A percentile compares a stretch with the other conserved stretches of the same genome.
Conservation (phyloP, 1,284 basidiomycete species). For the Ceratobasidium sp. region DNA sequence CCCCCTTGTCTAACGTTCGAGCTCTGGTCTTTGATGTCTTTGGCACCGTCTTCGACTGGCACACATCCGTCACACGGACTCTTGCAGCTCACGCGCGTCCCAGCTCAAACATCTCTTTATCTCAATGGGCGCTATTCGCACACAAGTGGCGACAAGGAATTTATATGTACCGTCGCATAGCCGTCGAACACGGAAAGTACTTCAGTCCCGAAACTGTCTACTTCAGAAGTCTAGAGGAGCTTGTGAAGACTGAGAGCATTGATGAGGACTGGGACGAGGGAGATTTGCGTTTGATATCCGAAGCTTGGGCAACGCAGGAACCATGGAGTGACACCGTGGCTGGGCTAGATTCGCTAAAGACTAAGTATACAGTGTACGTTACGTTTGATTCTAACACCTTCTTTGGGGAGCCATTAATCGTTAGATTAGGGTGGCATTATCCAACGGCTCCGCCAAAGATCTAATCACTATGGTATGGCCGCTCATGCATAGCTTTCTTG, state of each 20-base stretch:
- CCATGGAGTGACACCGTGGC: constrained; percentile 45
- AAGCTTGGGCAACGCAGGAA: constrained; percentile 18
- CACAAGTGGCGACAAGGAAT: constrained; percentile 45
- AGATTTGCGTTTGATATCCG: constrained; percentile 9
- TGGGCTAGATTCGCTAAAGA: constrained; percentile 44
- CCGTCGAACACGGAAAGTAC: constrained; percentile 38
- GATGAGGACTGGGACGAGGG: constrained; percentile 32
- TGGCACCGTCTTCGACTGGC: constrained; percentile 48
- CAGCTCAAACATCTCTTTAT: constrained; percentile 21
- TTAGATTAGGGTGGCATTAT: constrained; percentile 45
- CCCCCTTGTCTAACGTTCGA: background rate
- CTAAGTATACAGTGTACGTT: constrained; percentile 45
- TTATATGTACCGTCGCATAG: constrained; percentile 27
- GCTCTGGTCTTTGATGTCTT: constrained; percentile 35
- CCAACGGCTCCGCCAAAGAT: constrained; percentile 46
- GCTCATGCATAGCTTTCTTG: no score
- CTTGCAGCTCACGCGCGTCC: constrained; percentile 32
- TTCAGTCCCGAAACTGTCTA: constrained; percentile 43
- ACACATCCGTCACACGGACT: constrained; percentile 43
- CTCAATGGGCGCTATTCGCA: constrained; percentile 40
- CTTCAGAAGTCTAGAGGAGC: constrained; percentile 38
- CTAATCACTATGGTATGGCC: constrained; percentile 48
- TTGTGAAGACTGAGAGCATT: constrained; percentile 34
- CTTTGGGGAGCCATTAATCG: background rate
- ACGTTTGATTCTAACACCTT: background rate